These are phyloP conservation scores for Pseudozyma pruni DNA, from an alignment of 1,284 basidiomycete species.

Conservation along the genomic window DNA sequence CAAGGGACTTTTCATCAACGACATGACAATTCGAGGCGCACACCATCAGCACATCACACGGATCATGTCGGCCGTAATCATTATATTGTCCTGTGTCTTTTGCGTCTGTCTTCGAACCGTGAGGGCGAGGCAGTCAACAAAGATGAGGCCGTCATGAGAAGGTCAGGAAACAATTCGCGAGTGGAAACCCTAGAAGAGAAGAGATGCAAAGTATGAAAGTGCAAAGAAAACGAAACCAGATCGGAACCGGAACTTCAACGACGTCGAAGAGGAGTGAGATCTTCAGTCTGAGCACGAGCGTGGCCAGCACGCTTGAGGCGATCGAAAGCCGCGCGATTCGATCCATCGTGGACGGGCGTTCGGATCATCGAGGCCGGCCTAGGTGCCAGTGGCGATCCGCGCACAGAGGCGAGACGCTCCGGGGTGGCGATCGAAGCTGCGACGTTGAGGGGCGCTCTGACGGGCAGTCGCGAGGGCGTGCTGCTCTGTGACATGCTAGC, in stretches of 20 bases:
- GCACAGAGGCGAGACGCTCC: constrained; percentile 16
- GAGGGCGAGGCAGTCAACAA: background rate
- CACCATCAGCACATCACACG: no score
- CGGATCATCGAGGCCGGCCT: constrained; percentile 36
- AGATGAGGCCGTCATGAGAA: constrained; percentile 2
- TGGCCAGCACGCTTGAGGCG: constrained; percentile 48
- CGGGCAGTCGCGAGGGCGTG: constrained; percentile 38
- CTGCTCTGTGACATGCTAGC: constrained; percentile 10
- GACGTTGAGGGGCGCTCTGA: constrained; percentile 16
- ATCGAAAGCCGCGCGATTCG: constrained; percentile 41
- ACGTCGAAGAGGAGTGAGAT: constrained; percentile 38
- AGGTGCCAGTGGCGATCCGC: constrained; percentile 16
- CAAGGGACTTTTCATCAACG: background rate
- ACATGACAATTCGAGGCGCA: no score
- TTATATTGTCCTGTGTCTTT: constrained; percentile 22
- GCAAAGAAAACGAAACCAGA: constrained; percentile 5
- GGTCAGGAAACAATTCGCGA: background rate
- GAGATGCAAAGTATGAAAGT: background rate
- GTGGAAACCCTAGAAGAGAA: background rate
- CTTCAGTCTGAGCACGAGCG: constrained; percentile 39
- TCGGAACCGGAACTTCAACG: constrained; percentile 11
- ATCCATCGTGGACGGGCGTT: constrained; percentile 31
- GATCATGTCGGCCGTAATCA: no score
- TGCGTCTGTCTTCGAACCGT: background rate
- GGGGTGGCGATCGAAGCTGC: constrained; percentile 13